phyloP scores from a whole-genome alignment of 2,329 filamentous ascomycete species.

The Colletotrichum graminicola region DNA sequence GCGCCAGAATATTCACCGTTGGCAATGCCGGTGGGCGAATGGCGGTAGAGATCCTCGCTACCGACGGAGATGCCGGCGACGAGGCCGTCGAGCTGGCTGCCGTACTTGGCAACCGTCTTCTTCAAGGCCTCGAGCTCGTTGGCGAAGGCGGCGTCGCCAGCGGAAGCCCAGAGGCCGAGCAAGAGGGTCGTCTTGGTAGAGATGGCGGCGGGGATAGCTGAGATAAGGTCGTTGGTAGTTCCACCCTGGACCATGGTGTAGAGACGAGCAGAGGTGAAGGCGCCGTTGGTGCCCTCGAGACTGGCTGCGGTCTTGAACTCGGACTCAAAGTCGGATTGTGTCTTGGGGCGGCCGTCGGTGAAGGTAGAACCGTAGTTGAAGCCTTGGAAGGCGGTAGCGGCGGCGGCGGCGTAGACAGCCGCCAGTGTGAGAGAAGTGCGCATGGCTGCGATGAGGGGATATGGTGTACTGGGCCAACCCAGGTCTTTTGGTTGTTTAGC shows the following conservation, averaged over 20 bases:
- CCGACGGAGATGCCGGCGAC: constrained; percentile 89
- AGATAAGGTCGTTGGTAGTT: constrained; percentile 73
- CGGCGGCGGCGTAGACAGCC: constrained; percentile 50
- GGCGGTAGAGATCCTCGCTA: constrained; percentile 87
- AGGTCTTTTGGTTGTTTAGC: not conserved
- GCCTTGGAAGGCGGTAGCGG: constrained; percentile 64
- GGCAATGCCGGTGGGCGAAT: constrained; percentile 75
- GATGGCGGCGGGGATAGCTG: constrained; percentile 86
- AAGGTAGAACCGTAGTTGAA: constrained; percentile 81
- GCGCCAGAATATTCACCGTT: constrained; percentile 74
- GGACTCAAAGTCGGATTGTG: constrained; percentile 74
- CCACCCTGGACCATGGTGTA: constrained; percentile 81
- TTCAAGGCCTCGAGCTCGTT: constrained; percentile 82
- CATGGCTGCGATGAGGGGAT: constrained; percentile 14
- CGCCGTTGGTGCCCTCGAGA: constrained; percentile 71
- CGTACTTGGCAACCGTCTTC: constrained; percentile 77
- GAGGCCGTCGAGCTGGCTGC: constrained; percentile 71
- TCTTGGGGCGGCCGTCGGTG: constrained; percentile 70
- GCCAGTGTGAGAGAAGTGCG: constrained; percentile 33
- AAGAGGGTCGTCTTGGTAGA: constrained; percentile 82
- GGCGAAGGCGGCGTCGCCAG: constrained; percentile 70
- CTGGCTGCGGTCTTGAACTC: constrained; percentile 76
- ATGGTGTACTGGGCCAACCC: not conserved
- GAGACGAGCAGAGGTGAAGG: constrained; percentile 77
- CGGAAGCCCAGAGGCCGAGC: constrained; percentile 87